Evolutionary conservation across 495 filamentous ascomycete genomes (phyloP), one percentile per base, ranked within the genome.

Genomic region (Neurospora sp.): DNA sequence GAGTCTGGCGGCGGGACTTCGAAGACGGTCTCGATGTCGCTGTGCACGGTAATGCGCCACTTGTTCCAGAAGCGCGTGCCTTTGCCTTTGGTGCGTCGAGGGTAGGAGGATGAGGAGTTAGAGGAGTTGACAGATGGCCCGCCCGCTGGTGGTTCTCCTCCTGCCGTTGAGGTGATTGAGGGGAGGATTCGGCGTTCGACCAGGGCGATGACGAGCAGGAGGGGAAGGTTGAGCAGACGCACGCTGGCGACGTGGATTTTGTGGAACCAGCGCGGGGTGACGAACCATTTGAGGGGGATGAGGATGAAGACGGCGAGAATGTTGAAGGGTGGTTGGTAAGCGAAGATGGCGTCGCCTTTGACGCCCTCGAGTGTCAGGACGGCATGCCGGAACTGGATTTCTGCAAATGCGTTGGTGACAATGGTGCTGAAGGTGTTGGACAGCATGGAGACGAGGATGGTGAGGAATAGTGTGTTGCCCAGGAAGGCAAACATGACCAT

Each of bases 341-440:
- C 87, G 73, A 93, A 93, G 73, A 92, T 86, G 42, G 89, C 87
- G 74, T 93, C 91, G 76, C 86, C 86, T 75, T 93, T 93, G 73
- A 93, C 91, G 68, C 91, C 90, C 79, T 92, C 90, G 22, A 93
- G 88, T 1, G 91, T 93, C n/a, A 91, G 78, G 5, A 93, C 91
- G 4, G 91, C 88, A 69, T 87, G 85, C 70, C 90, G 86, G 77
- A 91, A 93, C 77, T 91, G 89, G 45, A 91, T 89, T 79, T 93
- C 91, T 20, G 89, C 89, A 0, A 86, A 87, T 1, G 90, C 88
- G 73, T 92, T 90, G 61, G 81, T 80, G 9, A 88, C 87, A 69
- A 93, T 89, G 42, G 85, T 90, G 70, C 87, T 84, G 74, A 92
- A 93, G 1, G 91, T 92, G 70, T 89, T 91, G 61, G 86, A 89